Conservation (phyloP, 306 rosid genomes). For the Quercus robur region DNA sequence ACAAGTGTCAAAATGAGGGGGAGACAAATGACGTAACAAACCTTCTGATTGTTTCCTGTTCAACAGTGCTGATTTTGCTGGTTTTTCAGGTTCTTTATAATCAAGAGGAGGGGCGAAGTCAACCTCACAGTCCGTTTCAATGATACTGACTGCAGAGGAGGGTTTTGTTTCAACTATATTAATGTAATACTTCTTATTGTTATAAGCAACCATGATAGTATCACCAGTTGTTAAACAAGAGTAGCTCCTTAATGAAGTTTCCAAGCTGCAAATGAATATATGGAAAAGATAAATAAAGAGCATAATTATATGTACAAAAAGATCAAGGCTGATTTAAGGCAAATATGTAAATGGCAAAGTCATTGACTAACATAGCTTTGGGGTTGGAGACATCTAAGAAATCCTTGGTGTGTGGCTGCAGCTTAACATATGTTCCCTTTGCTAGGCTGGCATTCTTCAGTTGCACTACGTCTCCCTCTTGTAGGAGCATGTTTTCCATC, state of each 20-base stretch:
- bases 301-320: not conserved
- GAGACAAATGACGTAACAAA: not conserved
- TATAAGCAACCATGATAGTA: slow-evolving; percentile 54
- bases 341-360: not conserved
- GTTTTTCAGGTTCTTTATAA: slow-evolving; percentile 46
- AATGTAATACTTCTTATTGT: slow-evolving; percentile 50
- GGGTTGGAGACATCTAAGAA: slow-evolving; percentile 56
- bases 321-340: not conserved
- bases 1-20: not conserved
- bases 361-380: slow-evolving; percentile 45
- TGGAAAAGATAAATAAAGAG: not conserved
- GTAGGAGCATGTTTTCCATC: slow-evolving; percentile 57
- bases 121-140: slow-evolving; percentile 53
- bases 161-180: slow-evolving; percentile 54
- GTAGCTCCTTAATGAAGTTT: slow-evolving; percentile 53
- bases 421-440: slow-evolving; percentile 44
- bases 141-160: slow-evolving; percentile 37
- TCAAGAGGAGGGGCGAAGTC: slow-evolving; percentile 53
- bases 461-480: slow-evolving; percentile 39
- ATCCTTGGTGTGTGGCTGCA: slow-evolving; percentile 59
- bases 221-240: slow-evolving; percentile 60
- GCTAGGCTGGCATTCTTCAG: slow-evolving; percentile 38
- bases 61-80: slow-evolving; percentile 12
- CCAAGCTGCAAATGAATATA: slow-evolving; percentile 35
- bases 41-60: slow-evolving; percentile 31